These are phyloP conservation scores for Solanum rostratum DNA, from an alignment of 257 asterid species.

Conservation along the genomic window DNA sequence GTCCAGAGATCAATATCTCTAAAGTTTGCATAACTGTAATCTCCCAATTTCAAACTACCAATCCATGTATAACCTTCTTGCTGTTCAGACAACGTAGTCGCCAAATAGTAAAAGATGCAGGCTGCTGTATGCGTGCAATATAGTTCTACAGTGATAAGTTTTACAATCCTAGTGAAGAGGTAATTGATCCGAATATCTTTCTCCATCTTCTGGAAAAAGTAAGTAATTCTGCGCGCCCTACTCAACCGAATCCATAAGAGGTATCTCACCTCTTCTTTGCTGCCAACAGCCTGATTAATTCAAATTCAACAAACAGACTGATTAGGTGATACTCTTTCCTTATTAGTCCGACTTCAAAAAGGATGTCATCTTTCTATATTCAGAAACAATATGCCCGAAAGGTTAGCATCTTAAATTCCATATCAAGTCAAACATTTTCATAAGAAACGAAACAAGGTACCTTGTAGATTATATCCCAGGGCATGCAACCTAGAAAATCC, in stretches of 20 bases:
- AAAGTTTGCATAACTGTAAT: conserved; percentile 53
- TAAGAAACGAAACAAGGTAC: background rate
- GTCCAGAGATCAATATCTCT: conserved; percentile 81
- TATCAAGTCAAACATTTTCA: background rate
- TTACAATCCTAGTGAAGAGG: conserved; percentile 66
- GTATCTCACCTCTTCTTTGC: conserved; percentile 68
- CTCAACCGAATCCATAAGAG: conserved; percentile 71
- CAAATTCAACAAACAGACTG: background rate
- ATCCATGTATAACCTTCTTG: conserved; percentile 95
- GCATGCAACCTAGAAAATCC: conserved; percentile 54
- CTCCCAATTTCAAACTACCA: conserved; percentile 85
- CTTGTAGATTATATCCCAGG: conserved; percentile 72
- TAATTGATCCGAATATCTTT: conserved; percentile 87
- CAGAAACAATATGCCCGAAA: background rate
- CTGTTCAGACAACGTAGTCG: conserved; percentile 67
- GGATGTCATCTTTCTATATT: background rate
- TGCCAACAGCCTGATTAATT: conserved; percentile 40
- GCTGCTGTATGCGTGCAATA: conserved; percentile 98
- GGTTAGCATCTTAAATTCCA: background rate
- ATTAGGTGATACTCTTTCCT: background rate
- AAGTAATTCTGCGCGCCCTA: conserved; percentile 60
- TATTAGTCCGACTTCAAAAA: background rate
- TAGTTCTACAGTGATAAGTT: conserved; percentile 69
- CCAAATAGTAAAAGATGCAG: conserved; percentile 84
- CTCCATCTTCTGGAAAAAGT: conserved; percentile 59